A percentile compares a stretch with the other conserved stretches of the same genome.
Conservation (phyloP, 768 basidiomycete species). For the Phylloporus sp. region DNA sequence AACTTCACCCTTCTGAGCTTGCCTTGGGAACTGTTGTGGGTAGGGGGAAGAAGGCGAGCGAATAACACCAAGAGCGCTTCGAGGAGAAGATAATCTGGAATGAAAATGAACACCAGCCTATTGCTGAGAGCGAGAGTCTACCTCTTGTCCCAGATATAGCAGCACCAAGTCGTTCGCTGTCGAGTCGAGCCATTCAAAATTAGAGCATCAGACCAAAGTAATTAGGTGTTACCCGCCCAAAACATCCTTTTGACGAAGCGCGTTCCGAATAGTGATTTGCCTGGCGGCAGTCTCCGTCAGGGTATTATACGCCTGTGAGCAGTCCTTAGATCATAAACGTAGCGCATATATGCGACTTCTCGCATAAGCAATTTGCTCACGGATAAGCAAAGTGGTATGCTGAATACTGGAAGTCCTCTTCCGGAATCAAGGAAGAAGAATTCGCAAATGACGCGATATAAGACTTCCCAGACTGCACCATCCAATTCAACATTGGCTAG, state of each 20-base stretch:
- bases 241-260: slow-evolving; percentile 38
- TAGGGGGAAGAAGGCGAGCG: slow-evolving; percentile 49
- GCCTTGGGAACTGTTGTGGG: slow-evolving; percentile 33
- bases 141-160: slow-evolving; percentile 47
- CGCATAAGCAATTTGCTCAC: slow-evolving; percentile 15
- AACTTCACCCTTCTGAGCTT: slow-evolving; percentile 39
- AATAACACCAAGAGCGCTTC: slow-evolving; percentile 56
- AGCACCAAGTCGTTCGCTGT: slow-evolving; percentile 44
- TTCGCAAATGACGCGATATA: slow-evolving; percentile 34
- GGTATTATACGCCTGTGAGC: slow-evolving; percentile 46
- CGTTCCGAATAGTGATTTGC: slow-evolving; percentile 39
- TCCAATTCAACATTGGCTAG: slow-evolving; percentile 20
- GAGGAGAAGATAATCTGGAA: slow-evolving; percentile 49
- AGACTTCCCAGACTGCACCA: slow-evolving; percentile 21
- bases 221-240: slow-evolving; percentile 44
- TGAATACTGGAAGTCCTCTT: slow-evolving; percentile 15
- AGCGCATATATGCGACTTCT: slow-evolving; percentile 28
- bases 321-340: slow-evolving; percentile 12
- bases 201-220: not conserved
- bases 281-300: slow-evolving; percentile 44
- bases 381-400: slow-evolving; percentile 21
- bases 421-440: slow-evolving; percentile 33
- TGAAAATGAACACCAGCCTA: not conserved
- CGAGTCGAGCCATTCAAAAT: not conserved
- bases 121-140: slow-evolving; percentile 10